A percentile compares a stretch with the other conserved stretches of the same genome.
Evolutionary conservation across 352 stramenopile genomes (phyloP).

Genomic region (Phytophthora gonapodyides): DNA sequence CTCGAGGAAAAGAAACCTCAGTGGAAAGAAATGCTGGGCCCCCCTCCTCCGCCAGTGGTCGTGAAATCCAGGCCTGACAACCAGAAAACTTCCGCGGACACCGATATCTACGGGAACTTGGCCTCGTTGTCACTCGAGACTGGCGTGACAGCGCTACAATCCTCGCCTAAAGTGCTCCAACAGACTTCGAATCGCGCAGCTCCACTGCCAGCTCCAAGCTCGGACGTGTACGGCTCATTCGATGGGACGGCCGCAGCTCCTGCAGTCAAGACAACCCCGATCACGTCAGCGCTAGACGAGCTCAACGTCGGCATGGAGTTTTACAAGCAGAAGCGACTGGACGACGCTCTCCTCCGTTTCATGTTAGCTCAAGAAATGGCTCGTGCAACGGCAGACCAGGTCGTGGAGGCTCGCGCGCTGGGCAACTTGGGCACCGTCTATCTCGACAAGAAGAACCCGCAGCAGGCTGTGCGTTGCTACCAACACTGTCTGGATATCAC

Average conservation of each 20-base stretch:
- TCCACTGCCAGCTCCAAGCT: constrained; percentile 19
- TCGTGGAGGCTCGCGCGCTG: constrained; percentile 75
- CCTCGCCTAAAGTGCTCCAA: constrained; percentile 2
- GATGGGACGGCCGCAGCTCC: constrained; percentile 6
- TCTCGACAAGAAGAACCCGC: constrained; percentile 69
- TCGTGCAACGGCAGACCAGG: constrained; percentile 43
- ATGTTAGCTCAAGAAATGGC: constrained; percentile 67
- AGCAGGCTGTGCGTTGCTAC: constrained; percentile 76
- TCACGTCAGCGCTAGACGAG: constrained; percentile 61
- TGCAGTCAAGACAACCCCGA: constrained; percentile 16
- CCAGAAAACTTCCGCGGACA: constrained; percentile 2
- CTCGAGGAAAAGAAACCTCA: constrained; percentile 23
- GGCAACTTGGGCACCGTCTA: constrained; percentile 83
- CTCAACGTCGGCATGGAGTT: constrained; percentile 78
- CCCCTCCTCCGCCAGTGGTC: constrained; percentile 21
- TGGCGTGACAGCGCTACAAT: not conserved
- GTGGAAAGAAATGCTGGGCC: constrained; percentile 27
- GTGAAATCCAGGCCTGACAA: constrained; percentile 12
- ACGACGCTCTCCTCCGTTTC: constrained; percentile 68
- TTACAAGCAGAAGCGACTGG: constrained; percentile 71
- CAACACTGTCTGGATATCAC: constrained; percentile 79
- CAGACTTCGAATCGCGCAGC: not conserved
- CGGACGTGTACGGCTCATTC: constrained; percentile 36
- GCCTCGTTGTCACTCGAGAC: constrained; percentile 27
- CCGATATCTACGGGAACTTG: constrained; percentile 46